These are phyloP conservation scores for Leptographium radiaticola DNA, from an alignment of 2,329 filamentous ascomycete genomes.

Conservation along the genomic window DNA sequence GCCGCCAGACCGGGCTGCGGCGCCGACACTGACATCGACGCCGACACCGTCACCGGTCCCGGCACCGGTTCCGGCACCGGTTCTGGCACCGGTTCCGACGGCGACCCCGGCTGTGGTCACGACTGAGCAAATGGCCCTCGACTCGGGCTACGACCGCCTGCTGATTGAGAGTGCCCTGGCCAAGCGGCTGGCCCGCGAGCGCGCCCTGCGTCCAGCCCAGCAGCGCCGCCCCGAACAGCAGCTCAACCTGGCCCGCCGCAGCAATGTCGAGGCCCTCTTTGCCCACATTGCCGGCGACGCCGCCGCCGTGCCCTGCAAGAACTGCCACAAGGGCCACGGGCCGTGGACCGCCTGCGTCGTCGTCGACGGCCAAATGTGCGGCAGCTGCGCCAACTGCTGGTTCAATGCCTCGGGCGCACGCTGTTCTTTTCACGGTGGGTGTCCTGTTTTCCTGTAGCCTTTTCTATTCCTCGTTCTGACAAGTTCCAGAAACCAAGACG, in stretches of 20 bases:
- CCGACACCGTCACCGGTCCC: constrained; percentile 1
- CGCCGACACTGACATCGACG: background rate
- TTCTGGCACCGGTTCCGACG: background rate
- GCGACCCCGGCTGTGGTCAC: constrained; percentile 14
- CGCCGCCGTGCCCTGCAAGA: constrained; percentile 39
- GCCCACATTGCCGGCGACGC: constrained; percentile 41
- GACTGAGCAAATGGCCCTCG: constrained; percentile 32
- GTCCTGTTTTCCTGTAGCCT: background rate
- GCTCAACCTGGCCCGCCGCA: constrained; percentile 42
- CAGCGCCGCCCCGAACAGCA: constrained; percentile 40
- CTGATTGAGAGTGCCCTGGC: constrained; percentile 40
- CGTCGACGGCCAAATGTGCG: constrained; percentile 47
- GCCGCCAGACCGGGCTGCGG: background rate
- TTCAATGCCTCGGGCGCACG: constrained; percentile 47
- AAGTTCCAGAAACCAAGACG: constrained; percentile 6
- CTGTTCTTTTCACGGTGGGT: constrained; percentile 47
- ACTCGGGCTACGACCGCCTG: constrained; percentile 32
- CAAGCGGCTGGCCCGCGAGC: constrained; percentile 37
- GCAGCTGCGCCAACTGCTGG: constrained; percentile 51
- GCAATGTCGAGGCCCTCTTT: constrained; percentile 47
- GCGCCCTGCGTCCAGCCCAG: constrained; percentile 33
- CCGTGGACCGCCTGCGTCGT: constrained; percentile 47
- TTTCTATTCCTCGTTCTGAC: background rate
- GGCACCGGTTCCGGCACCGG: background rate
- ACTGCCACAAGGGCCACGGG: constrained; percentile 46